A percentile compares a stretch with the other conserved stretches of the same genome.
phyloP scores from a whole-genome alignment of 176 grass and related monocot genomes.

The Oryza australiensis region DNA sequence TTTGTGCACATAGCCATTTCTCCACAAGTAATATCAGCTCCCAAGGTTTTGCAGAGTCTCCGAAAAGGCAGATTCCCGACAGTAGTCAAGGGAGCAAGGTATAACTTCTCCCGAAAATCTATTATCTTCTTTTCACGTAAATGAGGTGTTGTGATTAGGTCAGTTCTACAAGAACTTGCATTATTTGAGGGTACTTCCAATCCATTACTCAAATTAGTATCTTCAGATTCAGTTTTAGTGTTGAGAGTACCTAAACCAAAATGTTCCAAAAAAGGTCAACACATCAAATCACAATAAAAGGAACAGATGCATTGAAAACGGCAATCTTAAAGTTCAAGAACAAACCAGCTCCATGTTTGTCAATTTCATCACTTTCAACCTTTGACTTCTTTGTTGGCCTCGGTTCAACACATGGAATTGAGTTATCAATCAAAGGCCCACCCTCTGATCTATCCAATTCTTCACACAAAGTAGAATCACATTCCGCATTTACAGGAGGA shows the following conservation, averaged over 20 bases:
- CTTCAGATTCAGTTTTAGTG: slow-evolving; percentile 37
- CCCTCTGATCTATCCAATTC: slow-evolving; percentile 45
- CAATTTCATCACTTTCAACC: slow-evolving; percentile 56
- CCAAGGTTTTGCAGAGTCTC: slow-evolving; percentile 84
- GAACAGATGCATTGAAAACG: slow-evolving; percentile 18
- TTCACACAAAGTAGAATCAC: slow-evolving; percentile 34
- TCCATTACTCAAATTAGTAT: slow-evolving; percentile 50
- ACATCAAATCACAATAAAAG: slow-evolving; percentile 14
- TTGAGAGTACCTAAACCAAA: slow-evolving; percentile 40
- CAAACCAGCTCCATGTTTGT: slow-evolving; percentile 35
- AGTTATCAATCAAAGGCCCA: slow-evolving; percentile 37
- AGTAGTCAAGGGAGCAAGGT: slow-evolving; percentile 87
- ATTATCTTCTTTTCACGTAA: slow-evolving; percentile 86
- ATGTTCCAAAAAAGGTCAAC: slow-evolving; percentile 37
- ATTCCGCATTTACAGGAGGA: slow-evolving; percentile 14
- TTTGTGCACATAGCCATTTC: slow-evolving; percentile 99
- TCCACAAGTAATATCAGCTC: slow-evolving; percentile 95
- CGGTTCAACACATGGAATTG: slow-evolving; percentile 35
- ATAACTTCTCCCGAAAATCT: slow-evolving; percentile 86
- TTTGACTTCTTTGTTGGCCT: slow-evolving; percentile 85
- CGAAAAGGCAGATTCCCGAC: slow-evolving; percentile 96
- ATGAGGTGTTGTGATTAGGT: slow-evolving; percentile 51
- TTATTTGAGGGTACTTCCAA: slow-evolving; percentile 42
- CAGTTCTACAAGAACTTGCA: slow-evolving; percentile 51
- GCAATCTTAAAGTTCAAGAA: slow-evolving; percentile 19